These are phyloP conservation scores for Pisolithus sp. DNA, from an alignment of 768 basidiomycete species.

Conservation along the genomic window DNA sequence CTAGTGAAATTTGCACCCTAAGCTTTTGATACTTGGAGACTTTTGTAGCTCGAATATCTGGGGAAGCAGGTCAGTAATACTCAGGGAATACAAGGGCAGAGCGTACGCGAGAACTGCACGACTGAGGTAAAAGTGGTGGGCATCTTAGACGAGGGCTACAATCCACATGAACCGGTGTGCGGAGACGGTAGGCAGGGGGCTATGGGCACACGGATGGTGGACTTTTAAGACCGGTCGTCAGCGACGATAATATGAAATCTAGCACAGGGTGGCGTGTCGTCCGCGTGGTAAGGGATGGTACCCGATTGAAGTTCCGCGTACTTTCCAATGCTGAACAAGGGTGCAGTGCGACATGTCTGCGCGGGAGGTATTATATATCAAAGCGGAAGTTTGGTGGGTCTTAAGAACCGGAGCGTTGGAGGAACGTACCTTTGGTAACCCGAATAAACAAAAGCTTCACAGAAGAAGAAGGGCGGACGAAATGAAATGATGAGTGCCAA, in stretches of 20 bases:
- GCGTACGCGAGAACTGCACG: constrained; percentile 23
- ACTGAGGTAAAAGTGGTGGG: constrained; percentile 10
- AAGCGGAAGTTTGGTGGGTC: constrained; percentile 25
- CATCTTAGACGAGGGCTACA: constrained; percentile 14
- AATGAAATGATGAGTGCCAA: constrained; percentile 28
- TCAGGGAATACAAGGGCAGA: neutral
- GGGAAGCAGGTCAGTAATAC: neutral
- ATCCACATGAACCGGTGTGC: constrained; percentile 21
- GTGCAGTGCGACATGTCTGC: constrained; percentile 12
- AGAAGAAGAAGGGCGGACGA: constrained; percentile 23
- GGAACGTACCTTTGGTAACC: constrained; percentile 20
- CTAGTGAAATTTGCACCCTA: constrained; percentile 20
- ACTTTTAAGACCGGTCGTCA: constrained; percentile 16
- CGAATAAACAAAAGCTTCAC: constrained; percentile 23
- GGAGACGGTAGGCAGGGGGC: constrained; percentile 22
- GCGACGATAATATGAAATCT: constrained; percentile 26
- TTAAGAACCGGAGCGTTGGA: constrained; percentile 22
- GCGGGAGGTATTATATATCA: constrained; percentile 21
- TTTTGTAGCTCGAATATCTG: constrained; percentile 19
- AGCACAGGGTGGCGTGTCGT: constrained; percentile 26
- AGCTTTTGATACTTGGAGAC: constrained; percentile 21
- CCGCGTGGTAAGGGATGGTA: constrained; percentile 21
- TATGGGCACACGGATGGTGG: constrained; percentile 24
- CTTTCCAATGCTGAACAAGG: constrained; percentile 11
- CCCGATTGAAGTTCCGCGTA: constrained; percentile 10